These are phyloP conservation scores for Fusarium tjaetaba DNA, from an alignment of 2,329 filamentous ascomycete genomes.

Conservation along the genomic window DNA sequence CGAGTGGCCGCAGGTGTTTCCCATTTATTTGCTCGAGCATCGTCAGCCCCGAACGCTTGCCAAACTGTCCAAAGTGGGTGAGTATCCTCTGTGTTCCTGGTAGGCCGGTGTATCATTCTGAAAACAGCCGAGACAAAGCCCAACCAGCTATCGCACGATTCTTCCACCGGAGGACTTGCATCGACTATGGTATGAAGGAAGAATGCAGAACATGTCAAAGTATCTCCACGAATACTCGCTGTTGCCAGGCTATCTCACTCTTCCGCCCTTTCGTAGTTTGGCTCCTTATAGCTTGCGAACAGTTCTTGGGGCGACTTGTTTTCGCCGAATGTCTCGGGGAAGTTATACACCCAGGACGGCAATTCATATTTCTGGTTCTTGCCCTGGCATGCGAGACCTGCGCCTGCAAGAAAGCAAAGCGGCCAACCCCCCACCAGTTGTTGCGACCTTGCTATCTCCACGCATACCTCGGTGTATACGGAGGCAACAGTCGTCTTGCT, in stretches of 20 bases:
- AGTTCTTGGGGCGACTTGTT: background rate
- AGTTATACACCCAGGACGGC: background rate
- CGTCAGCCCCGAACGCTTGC: background rate
- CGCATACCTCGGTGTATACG: background rate
- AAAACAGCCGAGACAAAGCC: background rate
- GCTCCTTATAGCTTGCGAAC: background rate
- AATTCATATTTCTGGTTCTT: background rate
- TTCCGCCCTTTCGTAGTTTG: background rate
- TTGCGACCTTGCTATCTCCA: background rate
- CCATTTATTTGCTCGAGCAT: background rate
- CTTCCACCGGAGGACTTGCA: background rate
- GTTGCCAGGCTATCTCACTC: background rate
- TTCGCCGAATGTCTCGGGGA: accelerated
- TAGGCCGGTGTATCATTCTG: accelerated
- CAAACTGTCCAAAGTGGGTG: background rate
- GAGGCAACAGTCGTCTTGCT: background rate
- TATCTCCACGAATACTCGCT: background rate
- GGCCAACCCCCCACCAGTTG: background rate
- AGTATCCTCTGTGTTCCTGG: accelerated
- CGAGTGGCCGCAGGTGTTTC: background rate
- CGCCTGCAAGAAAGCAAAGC: background rate
- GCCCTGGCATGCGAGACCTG: background rate
- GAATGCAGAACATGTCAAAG: background rate
- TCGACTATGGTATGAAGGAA: background rate
- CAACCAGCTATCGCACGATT: background rate